These are phyloP conservation scores for Paramecium biaurelia DNA, from an alignment of 73 alveolate species.

Conservation along the genomic window DNA sequence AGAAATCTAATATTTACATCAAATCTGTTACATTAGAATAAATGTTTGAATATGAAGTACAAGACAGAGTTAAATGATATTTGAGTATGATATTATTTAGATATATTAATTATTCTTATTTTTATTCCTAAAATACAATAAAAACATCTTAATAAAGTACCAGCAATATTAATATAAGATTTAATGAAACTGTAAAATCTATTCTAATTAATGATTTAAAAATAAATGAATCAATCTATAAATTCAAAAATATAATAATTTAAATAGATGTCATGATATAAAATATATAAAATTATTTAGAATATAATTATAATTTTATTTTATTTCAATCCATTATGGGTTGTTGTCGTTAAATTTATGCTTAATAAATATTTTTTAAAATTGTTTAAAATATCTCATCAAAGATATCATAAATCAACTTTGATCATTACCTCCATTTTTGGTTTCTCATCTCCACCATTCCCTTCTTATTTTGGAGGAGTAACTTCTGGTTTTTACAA, in stretches of 20 bases:
- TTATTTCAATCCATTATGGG: slow-evolving; percentile 23
- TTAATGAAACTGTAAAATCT: no score
- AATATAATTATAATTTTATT: no score
- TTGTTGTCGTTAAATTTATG: neutral
- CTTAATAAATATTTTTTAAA: neutral
- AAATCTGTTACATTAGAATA: neutral
- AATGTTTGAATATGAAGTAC: neutral
- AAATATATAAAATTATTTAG: no score
- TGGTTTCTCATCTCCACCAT: slow-evolving; percentile 53
- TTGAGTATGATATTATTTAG: neutral
- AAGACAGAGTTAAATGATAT: neutral
- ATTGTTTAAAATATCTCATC: neutral
- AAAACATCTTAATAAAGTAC: no score
- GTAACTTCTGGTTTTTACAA: slow-evolving; percentile 43
- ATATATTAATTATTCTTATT: no score
- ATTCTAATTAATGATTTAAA: no score
- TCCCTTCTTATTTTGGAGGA: slow-evolving; percentile 55
- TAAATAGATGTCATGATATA: no score
- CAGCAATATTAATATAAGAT: no score
- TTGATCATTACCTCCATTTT: slow-evolving; percentile 34
- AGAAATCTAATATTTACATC: neutral
- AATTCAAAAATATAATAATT: no score
- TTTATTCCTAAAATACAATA: no score
- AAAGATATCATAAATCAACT: slow-evolving; percentile 29
- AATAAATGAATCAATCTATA: no score